phyloP scores from a whole-genome alignment of 148 eudicot genomes.

The Fagopyrum tataricum region DNA sequence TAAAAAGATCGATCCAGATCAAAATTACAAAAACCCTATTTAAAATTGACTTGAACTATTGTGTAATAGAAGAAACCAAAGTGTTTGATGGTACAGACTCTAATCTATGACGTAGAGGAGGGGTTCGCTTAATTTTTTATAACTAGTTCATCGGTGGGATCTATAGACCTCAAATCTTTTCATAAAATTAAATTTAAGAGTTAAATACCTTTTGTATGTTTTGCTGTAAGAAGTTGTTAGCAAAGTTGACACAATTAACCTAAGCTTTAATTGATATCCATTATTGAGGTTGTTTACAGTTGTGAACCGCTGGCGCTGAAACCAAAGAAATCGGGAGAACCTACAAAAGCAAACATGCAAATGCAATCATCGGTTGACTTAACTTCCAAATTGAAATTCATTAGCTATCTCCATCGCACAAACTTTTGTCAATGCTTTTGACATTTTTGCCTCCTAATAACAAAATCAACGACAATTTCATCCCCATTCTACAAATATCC shows the following conservation, averaged over 20 bases:
- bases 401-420: neutral
- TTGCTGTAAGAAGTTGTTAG: neutral
- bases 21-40: too few species aligned
- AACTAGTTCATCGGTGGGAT: too few species aligned
- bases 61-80: too few species aligned
- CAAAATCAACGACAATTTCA: neutral
- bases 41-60: too few species aligned
- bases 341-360: neutral
- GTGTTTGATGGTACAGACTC: too few species aligned
- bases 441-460: neutral
- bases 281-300: constrained; percentile 2
- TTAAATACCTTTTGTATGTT: too few species aligned
- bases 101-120: too few species aligned
- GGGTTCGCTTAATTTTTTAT: too few species aligned
- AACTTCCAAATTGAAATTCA: neutral
- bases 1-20: too few species aligned
- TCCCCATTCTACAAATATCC: too few species aligned
- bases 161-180: too few species aligned
- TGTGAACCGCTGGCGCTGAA: neutral
- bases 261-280: neutral
- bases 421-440: constrained; percentile 1
- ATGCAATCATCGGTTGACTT: neutral
- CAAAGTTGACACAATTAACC: neutral
- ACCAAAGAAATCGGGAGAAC: neutral
- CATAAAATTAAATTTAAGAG: too few species aligned